Evolutionary conservation across 768 basidiomycete species (phyloP).

Genomic region (Suillus placidus): DNA sequence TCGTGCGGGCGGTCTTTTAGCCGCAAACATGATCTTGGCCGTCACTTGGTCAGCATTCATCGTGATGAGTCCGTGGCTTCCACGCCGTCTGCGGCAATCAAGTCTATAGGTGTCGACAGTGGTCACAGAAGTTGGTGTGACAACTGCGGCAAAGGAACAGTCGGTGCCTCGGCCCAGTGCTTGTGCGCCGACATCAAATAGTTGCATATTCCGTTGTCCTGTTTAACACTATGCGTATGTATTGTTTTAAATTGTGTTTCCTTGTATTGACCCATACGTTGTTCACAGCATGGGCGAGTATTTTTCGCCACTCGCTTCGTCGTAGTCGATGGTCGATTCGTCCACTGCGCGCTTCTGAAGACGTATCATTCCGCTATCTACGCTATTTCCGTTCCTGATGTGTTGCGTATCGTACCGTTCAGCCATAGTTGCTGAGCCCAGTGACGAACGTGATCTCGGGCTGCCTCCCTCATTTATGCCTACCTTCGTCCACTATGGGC

Average conservation of each 20-base stretch:
- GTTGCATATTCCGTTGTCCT: conserved; percentile 17
- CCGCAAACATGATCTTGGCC: conserved; percentile 90
- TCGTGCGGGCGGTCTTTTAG: conserved; percentile 91
- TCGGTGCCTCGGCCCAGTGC: conserved; percentile 57
- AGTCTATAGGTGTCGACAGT: conserved; percentile 69
- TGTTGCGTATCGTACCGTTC: conserved; percentile 70
- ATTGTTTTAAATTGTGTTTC: neutral
- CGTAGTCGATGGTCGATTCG: conserved; percentile 43
- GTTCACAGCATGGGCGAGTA: conserved; percentile 34
- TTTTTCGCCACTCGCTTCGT: conserved; percentile 42
- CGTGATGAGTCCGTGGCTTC: conserved; percentile 61
- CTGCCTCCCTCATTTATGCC: conserved; percentile 25
- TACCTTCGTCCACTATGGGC: neutral
- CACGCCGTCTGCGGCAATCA: conserved; percentile 40
- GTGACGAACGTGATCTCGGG: conserved; percentile 69
- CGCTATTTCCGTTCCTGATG: conserved; percentile 50
- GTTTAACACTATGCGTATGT: conserved; percentile 33
- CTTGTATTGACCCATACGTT: conserved; percentile 7
- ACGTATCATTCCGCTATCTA: conserved; percentile 36
- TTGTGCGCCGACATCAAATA: conserved; percentile 70
- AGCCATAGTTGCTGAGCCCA: conserved; percentile 43
- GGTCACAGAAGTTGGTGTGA: conserved; percentile 73
- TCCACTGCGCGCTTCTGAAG: conserved; percentile 32
- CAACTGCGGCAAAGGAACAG: conserved; percentile 68
- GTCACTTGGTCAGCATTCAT: conserved; percentile 87